These are phyloP conservation scores for Larix sibirica DNA, from an alignment of 83 land plant genomes.

Conservation along the genomic window DNA sequence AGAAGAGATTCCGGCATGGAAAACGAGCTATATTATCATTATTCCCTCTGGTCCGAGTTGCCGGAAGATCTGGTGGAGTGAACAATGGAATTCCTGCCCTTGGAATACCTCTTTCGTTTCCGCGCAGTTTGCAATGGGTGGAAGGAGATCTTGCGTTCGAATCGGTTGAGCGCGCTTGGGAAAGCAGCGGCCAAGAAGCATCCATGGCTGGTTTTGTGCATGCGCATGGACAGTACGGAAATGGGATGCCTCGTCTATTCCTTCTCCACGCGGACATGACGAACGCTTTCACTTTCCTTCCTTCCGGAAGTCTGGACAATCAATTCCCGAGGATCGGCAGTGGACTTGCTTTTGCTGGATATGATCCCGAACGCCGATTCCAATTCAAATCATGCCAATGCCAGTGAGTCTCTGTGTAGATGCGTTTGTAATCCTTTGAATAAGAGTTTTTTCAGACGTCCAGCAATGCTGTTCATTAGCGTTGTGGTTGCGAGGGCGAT, in stretches of 20 bases:
- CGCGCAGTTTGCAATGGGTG: not conserved
- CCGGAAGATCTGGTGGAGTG: not conserved
- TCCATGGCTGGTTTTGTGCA: not conserved
- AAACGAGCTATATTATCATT: no score
- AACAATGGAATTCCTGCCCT: not conserved
- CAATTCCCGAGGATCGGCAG: not conserved
- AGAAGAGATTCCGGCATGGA: no score
- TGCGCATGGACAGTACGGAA: not conserved
- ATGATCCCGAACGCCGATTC: no score
- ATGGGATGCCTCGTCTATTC: not conserved
- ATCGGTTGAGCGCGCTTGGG: not conserved
- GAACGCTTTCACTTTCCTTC: not conserved
- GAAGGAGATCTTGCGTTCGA: not conserved
- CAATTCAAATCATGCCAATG: no score
- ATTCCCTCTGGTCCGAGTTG: not conserved
- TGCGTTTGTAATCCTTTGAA: not conserved
- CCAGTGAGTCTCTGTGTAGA: no score
- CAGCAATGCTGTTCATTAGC: no score
- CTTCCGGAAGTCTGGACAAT: not conserved
- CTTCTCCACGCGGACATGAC: not conserved
- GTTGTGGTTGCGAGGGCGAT: no score
- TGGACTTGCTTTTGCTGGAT: not conserved
- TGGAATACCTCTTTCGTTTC: conserved; percentile 1
- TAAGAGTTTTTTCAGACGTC: not conserved
- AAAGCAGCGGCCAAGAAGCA: not conserved